Evolutionary conservation across 2,329 filamentous ascomycete species (phyloP), one percentile per base, ranked within the genome.

Genomic region (Hirsutella thompsonii): DNA sequence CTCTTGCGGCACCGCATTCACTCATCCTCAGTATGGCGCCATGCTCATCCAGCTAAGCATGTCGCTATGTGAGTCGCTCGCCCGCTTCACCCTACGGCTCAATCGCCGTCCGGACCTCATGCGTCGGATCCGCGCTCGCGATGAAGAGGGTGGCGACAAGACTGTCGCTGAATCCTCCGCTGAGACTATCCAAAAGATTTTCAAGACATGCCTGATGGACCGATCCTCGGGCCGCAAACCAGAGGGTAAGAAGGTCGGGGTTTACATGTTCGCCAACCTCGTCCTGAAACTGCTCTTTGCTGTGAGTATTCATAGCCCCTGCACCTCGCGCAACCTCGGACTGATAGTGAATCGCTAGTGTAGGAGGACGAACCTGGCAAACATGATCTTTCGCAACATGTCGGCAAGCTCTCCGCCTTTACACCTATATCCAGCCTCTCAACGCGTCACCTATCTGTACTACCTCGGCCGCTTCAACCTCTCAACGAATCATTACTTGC

Each of bases 401-500:
- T 81, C 79, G 38, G 80, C 83, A 42, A 83, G 85, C 48, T 89
- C 85, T 0, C 88, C 88, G 1, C 85, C 87, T 0, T 65, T 96
- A 11, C 71, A 75, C 2, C 74, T 85, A 39, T 96, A 93, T 54
- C 87, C 89, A 2, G 86, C 85, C 19, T 75, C 83, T 5, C 85
- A 96, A 56, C 78, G 88, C 38, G 87, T 94, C 39, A 94, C 88
- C 3, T 96, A 89, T 52, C 79, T 96, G 13, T 95, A 94, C 64
- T 94, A 94, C 56, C 79, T 96, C 5, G 90, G 90, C 16, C 81
- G 88, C 44, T 95, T 90, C 62, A 79, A 89, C 54, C 87, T 94
- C 57, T 79, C 84, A 47, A 89, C 86, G 58, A 83, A 79, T 49
- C 81, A 94, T 55, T 94, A 87, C 59, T 77, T 76, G 46, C 79